These are phyloP conservation scores for Crithidia acanthocephali DNA, from an alignment of 208 protist genomes.

Conservation along the genomic window DNA sequence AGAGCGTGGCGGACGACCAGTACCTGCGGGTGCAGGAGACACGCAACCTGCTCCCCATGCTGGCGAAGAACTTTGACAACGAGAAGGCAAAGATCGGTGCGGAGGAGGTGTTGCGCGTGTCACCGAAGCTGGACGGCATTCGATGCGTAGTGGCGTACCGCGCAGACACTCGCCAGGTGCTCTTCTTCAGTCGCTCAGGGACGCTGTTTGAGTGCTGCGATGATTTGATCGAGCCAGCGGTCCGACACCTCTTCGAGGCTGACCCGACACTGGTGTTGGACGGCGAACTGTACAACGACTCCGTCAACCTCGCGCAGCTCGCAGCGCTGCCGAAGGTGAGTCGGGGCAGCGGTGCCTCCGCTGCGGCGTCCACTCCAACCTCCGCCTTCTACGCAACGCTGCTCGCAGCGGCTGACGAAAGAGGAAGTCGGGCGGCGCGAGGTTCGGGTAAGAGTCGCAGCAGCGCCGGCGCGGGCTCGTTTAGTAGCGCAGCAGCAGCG, in stretches of 20 bases:
- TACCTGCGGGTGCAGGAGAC: conserved; percentile 65
- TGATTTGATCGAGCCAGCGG: conserved; percentile 62
- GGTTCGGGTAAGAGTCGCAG: neutral
- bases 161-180: conserved; percentile 37
- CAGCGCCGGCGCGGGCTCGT: neutral
- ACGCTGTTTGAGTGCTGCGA: conserved; percentile 91
- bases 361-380: neutral
- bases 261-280: conserved; percentile 86
- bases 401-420: neutral
- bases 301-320: conserved; percentile 39
- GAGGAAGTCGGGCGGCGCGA: neutral
- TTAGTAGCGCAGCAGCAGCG: neutral
- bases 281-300: conserved; percentile 89
- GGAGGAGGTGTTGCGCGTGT: conserved; percentile 64
- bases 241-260: conserved; percentile 63
- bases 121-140: conserved; percentile 92
- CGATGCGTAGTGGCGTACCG: conserved; percentile 86
- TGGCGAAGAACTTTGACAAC: conserved; percentile 81
- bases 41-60: conserved; percentile 89
- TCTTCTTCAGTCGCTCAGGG: conserved; percentile 87
- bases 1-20: conserved; percentile 70
- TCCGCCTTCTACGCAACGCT: conserved; percentile 17
- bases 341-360: neutral
- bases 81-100: conserved; percentile 56
- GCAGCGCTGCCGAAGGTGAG: neutral